Conservation (phyloP, 2,329 filamentous ascomycete genomes). For the Trichophyton rubrum region DNA sequence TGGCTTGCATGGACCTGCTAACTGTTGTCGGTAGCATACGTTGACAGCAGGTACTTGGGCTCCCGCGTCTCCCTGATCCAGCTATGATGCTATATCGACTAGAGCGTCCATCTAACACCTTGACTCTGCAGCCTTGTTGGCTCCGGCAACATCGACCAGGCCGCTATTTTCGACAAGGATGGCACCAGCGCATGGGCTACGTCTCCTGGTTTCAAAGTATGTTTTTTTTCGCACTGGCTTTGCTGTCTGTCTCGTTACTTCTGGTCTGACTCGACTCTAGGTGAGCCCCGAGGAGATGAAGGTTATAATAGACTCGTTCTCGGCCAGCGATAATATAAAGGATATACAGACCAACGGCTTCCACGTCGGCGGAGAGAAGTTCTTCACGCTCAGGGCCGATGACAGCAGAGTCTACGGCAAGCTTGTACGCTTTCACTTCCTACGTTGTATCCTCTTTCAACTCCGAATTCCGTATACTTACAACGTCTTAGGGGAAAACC, state of each 20-base stretch:
- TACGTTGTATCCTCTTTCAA: not conserved
- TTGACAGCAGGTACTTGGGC: constrained; percentile 45
- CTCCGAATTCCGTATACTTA: not conserved
- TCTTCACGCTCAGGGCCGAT: constrained; percentile 62
- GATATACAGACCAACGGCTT: constrained; percentile 61
- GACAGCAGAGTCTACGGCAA: constrained; percentile 73
- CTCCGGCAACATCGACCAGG: constrained; percentile 69
- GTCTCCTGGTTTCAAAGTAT: constrained; percentile 60
- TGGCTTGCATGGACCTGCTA: constrained; percentile 8
- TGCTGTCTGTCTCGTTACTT: not conserved
- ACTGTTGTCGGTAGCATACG: constrained; percentile 38
- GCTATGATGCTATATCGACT: too few relatives aligned
- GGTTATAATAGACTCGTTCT: constrained; percentile 40
- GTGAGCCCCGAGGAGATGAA: constrained; percentile 44
- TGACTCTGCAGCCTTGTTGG: constrained; percentile 56
- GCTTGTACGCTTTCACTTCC: constrained; percentile 40
- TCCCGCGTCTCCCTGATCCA: not conserved
- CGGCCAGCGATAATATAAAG: constrained; percentile 41
- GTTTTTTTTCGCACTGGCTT: constrained; percentile 14
- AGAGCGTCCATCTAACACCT: not conserved
- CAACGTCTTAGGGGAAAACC: constrained; percentile 52
- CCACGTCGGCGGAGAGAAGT: constrained; percentile 64
- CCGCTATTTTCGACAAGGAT: constrained; percentile 67
- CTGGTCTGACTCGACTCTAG: constrained; percentile 20
- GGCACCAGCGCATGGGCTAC: constrained; percentile 72